Evolutionary conservation across 1,284 basidiomycete species (phyloP), one percentile per base, ranked within the genome.

Genomic region (Microbotryum silenes-acaulis): DNA sequence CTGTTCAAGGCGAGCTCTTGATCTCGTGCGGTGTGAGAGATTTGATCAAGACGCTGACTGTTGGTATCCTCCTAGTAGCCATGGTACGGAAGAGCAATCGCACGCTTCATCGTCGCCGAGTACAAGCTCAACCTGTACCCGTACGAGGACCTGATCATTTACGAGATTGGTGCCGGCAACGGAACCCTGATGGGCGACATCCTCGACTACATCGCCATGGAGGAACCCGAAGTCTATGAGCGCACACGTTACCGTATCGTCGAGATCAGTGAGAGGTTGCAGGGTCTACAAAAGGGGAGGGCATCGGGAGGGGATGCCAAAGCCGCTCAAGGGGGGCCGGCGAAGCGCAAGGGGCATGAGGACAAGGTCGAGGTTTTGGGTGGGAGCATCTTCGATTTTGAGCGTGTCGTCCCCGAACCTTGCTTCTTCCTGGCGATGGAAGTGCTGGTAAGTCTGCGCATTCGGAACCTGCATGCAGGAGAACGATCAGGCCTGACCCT

Each of bases 91-190:
- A 85, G 86, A 70, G 87, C 93, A 37, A 84, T 98, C 55, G 91
- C 89, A 4, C 83, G 86, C 57, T 96, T 90, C 72, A 81, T 97
- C 25, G 83, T 91, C 25, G 85, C 87, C 1, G 89, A 94, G 72
- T 97, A 97, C 77, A 85, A 96, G 72, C 81, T 90, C 67, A 91
- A 92, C 74, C 88, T 93, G 73, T 97, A 91, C 74, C 93, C 93
- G 1, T 93, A 96, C 74, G 87, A 96, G 75, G 92, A 97, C 74
- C 83, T 98, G 66, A 83, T 89, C 64, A 85, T 99, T 59, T 98
- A 96, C 79, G 96, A 99, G 76, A 87, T 98, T 64, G 96, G 96
- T 37, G 96, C 93, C 2, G 96, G 96, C 31, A 97, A 97, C 70
- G 96, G 96, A 0, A 93, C 93, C 0, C 80, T 98, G 60, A 94